A percentile compares a stretch with the other conserved stretches of the same genome.
Evolutionary conservation across 1,284 basidiomycete species (phyloP).

Genomic region (Puccinia polysora): DNA sequence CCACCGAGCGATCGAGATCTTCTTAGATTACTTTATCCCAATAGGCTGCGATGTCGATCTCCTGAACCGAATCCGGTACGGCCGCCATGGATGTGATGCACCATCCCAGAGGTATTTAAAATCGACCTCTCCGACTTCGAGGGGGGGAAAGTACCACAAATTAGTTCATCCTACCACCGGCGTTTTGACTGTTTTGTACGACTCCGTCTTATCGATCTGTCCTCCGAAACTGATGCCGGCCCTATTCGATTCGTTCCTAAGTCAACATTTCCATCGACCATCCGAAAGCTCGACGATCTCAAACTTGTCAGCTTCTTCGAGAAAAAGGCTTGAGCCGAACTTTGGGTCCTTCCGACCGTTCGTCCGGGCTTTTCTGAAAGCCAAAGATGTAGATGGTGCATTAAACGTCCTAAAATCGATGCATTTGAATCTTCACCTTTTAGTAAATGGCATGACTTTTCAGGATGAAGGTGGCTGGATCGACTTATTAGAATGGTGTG

Average conservation of each 20-base stretch:
- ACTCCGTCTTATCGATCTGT: slow-evolving; percentile 28
- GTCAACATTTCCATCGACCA: slow-evolving; percentile 15
- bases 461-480: slow-evolving; percentile 42
- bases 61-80: neutral
- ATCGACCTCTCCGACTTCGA: neutral
- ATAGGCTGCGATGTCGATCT: slow-evolving; percentile 35
- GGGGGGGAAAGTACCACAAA: slow-evolving; percentile 12
- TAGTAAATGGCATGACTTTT: neutral
- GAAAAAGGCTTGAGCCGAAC: slow-evolving; percentile 29
- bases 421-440: slow-evolving; percentile 9
- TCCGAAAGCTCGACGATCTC: neutral
- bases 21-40: slow-evolving; percentile 41
- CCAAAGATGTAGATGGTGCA: slow-evolving; percentile 30
- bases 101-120: neutral
- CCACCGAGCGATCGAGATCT: slow-evolving; percentile 31
- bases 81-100: neutral
- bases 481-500: slow-evolving; percentile 43
- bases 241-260: slow-evolving; percentile 30
- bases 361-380: slow-evolving; percentile 28
- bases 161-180: slow-evolving; percentile 42
- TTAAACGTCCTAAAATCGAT: slow-evolving; percentile 34
- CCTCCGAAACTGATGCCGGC: slow-evolving; percentile 15
- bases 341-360: slow-evolving; percentile 39
- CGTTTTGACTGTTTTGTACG: slow-evolving; percentile 40
- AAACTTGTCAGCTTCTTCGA: neutral